phyloP scores from a whole-genome alignment of 2,329 filamentous ascomycete species.

The Phoma sp. region DNA sequence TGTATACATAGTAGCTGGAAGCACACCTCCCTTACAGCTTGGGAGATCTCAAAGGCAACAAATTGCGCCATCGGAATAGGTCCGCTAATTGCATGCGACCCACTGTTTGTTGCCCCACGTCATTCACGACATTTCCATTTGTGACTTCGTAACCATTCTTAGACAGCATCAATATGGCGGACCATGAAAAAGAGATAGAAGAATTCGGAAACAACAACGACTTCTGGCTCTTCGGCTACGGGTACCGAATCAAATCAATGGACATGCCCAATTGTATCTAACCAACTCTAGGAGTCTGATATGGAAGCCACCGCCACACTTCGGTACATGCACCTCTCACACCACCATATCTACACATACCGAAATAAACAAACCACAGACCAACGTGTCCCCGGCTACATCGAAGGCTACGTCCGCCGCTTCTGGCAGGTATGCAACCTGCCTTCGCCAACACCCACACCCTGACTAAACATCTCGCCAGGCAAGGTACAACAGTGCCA shows the following conservation, averaged over 20 bases:
- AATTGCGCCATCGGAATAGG: conserved; percentile 23
- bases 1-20: conserved; percentile 13
- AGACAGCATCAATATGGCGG: conserved; percentile 25
- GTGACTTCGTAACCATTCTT: not conserved
- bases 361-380: conserved; percentile 60
- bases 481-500: conserved; percentile 42
- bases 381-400: conserved; percentile 83
- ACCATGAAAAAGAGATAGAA: conserved; percentile 39
- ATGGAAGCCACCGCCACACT: conserved; percentile 97
- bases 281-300: conserved; percentile 75
- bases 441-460: not conserved
- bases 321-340: conserved; percentile 64
- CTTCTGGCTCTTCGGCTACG: conserved; percentile 97
- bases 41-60: conserved; percentile 11
- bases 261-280: not conserved
- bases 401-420: conserved; percentile 88
- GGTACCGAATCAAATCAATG: conserved; percentile 57
- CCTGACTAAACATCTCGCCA: conserved; percentile 28
- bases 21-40: too few species aligned
- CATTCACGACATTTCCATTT: conserved; percentile 5
- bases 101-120: conserved; percentile 27
- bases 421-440: conserved; percentile 87
- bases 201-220: conserved; percentile 59
- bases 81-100: conserved; percentile 18
- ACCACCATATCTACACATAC: not conserved